A percentile compares a stretch with the other conserved stretches of the same genome.
These are phyloP conservation scores for Isochrysis galbana DNA, from an alignment of 78 protist genomes.

Conservation along the genomic window DNA sequence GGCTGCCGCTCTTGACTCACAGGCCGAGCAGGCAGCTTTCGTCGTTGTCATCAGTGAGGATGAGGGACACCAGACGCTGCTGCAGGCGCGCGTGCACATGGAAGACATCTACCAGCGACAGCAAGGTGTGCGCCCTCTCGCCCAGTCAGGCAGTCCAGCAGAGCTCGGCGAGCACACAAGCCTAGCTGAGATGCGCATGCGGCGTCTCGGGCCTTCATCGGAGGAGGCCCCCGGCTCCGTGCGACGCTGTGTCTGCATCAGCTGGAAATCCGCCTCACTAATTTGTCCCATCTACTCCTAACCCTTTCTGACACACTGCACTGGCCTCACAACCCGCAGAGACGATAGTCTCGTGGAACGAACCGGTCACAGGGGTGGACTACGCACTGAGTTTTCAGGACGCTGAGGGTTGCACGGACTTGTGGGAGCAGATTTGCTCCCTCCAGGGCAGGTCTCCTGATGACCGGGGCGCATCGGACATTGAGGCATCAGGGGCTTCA, in stretches of 20 bases:
- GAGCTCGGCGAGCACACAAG: neutral
- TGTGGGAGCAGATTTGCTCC: conserved; percentile 61
- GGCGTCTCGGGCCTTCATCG: no score
- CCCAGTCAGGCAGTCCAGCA: neutral
- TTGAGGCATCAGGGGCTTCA: neutral
- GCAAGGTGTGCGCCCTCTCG: conserved; percentile 33
- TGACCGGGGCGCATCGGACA: neutral
- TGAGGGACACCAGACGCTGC: neutral
- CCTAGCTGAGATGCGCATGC: no score
- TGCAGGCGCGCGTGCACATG: neutral
- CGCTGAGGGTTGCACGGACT: conserved; percentile 64
- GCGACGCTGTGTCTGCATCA: no score
- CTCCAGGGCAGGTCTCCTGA: neutral
- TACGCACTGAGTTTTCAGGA: conserved; percentile 75
- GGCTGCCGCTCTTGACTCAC: neutral
- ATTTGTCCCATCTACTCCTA: neutral
- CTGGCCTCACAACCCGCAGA: no score
- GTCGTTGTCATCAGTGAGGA: conserved; percentile 3
- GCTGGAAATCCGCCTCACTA: no score
- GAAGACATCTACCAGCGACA: conserved; percentile 61
- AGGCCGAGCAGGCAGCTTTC: neutral
- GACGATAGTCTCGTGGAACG: conserved; percentile 78
- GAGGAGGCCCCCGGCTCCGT: no score
- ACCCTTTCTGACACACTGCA: no score
- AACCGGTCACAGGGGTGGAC: conserved; percentile 69